phyloP scores from a whole-genome alignment of 257 asterid species.

The Nicotiana noctiflora region DNA sequence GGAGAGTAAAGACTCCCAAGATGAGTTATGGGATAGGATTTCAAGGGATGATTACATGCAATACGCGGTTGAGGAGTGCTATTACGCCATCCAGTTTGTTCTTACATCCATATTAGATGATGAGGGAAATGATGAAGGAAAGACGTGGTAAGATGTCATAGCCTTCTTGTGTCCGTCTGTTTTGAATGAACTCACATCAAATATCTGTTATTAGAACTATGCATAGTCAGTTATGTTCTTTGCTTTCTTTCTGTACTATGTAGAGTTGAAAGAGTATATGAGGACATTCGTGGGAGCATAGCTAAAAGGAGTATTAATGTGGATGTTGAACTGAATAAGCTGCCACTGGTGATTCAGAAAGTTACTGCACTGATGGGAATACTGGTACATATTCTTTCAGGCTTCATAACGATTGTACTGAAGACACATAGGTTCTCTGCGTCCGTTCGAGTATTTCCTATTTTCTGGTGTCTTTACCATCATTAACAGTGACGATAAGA shows the following conservation, averaged over 20 bases:
- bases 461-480: background rate
- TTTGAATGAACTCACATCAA: background rate
- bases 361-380: slow-evolving; percentile 86
- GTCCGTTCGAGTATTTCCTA: background rate
- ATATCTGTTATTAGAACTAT: background rate
- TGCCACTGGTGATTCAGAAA: slow-evolving; percentile 79
- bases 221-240: slow-evolving; percentile 2
- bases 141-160: slow-evolving; percentile 51
- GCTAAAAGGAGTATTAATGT: slow-evolving; percentile 36
- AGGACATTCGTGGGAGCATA: slow-evolving; percentile 52
- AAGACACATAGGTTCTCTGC: background rate
- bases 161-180: background rate
- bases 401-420: background rate
- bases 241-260: slow-evolving; percentile 3
- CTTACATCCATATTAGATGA: slow-evolving; percentile 67
- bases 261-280: slow-evolving; percentile 86
- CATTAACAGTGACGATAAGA: background rate
- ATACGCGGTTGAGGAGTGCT: slow-evolving; percentile 93
- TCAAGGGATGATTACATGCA: slow-evolving; percentile 93
- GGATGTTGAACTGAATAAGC: slow-evolving; percentile 60
- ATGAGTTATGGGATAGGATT: slow-evolving; percentile 89
- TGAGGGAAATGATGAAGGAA: slow-evolving; percentile 83
- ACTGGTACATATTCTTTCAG: slow-evolving; percentile 40
- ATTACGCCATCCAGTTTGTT: slow-evolving; percentile 51
- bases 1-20: slow-evolving; percentile 77